These are phyloP conservation scores for Lactarius vividus DNA, from an alignment of 768 basidiomycete genomes.

Conservation along the genomic window DNA sequence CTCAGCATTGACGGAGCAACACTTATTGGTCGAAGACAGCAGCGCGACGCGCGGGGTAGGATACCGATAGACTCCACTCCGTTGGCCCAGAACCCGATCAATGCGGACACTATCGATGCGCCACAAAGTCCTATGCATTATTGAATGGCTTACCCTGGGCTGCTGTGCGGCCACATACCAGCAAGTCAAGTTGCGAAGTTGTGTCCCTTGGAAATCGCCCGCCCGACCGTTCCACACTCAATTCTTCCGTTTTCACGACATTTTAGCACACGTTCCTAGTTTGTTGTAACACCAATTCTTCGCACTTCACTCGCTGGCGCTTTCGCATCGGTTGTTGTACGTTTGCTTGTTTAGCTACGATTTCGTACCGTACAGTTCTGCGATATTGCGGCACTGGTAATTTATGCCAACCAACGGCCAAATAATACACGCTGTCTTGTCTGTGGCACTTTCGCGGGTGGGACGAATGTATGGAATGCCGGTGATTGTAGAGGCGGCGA, in stretches of 20 bases:
- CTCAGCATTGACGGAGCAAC: slow-evolving; percentile 87
- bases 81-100: slow-evolving; percentile 34
- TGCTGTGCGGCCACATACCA: slow-evolving; percentile 16
- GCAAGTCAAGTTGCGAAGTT: neutral
- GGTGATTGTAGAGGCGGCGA: neutral
- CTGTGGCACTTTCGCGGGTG: neutral
- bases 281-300: slow-evolving; percentile 17
- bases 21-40: slow-evolving; percentile 70
- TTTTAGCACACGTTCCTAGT: neutral
- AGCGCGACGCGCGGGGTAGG: slow-evolving; percentile 33
- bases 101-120: slow-evolving; percentile 16
- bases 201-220: neutral
- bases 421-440: slow-evolving; percentile 13
- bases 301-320: neutral
- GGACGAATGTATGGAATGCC: neutral
- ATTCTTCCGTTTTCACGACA: slow-evolving; percentile 4
- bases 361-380: slow-evolving; percentile 2
- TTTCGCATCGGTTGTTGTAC: neutral
- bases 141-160: slow-evolving; percentile 13
- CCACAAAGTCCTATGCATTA: slow-evolving; percentile 30
- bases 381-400: neutral
- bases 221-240: neutral
- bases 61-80: slow-evolving; percentile 37
- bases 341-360: neutral
- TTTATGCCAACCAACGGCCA: neutral